Percentiles rank a stretch among this genome's conserved stretches.
Conservation (phyloP, 2,329 filamentous ascomycete genomes). For the Beauveria sp. region DNA sequence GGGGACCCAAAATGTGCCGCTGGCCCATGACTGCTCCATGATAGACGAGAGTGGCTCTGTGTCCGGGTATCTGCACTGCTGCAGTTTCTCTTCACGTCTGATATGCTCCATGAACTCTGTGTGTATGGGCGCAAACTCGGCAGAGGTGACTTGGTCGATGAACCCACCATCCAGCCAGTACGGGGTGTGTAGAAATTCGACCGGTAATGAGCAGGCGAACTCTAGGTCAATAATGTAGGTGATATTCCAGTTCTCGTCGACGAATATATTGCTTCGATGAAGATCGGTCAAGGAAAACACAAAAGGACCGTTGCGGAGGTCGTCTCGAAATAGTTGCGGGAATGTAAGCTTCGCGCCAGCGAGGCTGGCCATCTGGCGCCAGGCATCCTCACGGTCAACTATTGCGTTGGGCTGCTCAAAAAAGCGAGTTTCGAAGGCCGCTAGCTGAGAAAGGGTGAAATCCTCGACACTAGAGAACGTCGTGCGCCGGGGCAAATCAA, state of each 20-base stretch:
- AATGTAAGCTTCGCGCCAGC: slow-evolving; percentile 18
- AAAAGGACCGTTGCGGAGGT: slow-evolving; percentile 24
- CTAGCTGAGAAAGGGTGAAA: background rate
- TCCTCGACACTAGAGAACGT: background rate
- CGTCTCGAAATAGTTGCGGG: slow-evolving; percentile 3
- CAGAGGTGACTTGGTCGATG: slow-evolving; percentile 4
- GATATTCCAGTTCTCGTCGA: slow-evolving; percentile 27
- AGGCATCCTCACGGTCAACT: background rate
- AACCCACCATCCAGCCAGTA: slow-evolving; percentile 29
- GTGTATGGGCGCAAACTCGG: slow-evolving; percentile 8
- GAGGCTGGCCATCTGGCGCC: slow-evolving; percentile 22
- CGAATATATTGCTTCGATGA: slow-evolving; percentile 31
- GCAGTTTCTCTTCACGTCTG: slow-evolving; percentile 1
- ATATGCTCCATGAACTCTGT: slow-evolving; percentile 9
- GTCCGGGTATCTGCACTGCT: background rate
- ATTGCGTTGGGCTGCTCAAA: slow-evolving; percentile 8
- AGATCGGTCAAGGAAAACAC: slow-evolving; percentile 29
- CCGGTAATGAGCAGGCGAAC: slow-evolving; percentile 22
- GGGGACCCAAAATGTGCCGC: background rate
- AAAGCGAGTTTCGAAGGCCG: background rate
- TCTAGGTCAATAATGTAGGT: slow-evolving; percentile 27
- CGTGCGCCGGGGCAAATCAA: background rate
- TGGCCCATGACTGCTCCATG: background rate
- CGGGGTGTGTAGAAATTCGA: slow-evolving; percentile 18
- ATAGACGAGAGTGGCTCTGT: background rate